Percentiles rank a stretch among this genome's conserved stretches.
These are phyloP conservation scores for Penicillium sp. DNA, from an alignment of 2,329 filamentous ascomycete genomes.

Conservation along the genomic window DNA sequence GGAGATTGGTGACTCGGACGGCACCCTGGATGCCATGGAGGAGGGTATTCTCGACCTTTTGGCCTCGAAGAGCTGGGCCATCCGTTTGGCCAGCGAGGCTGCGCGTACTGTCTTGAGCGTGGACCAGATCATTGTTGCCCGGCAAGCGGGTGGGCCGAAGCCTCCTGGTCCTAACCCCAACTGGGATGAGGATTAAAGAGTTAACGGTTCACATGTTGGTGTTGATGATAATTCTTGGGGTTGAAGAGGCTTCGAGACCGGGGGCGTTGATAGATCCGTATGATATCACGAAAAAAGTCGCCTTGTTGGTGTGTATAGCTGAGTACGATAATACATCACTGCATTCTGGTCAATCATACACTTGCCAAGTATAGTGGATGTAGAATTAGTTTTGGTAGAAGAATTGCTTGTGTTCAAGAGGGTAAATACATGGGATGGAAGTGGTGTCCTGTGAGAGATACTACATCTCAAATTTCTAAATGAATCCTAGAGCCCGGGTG, in stretches of 20 bases:
- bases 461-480: not conserved
- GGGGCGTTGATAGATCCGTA: constrained; percentile 38
- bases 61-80: constrained; percentile 93
- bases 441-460: no score
- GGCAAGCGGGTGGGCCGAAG: constrained; percentile 96
- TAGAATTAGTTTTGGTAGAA: no score
- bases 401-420: not conserved
- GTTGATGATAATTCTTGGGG: constrained; percentile 1
- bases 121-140: constrained; percentile 97
- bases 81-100: constrained; percentile 94
- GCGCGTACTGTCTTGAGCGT: constrained; percentile 93
- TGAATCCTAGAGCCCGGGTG: no score
- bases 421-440: not conserved
- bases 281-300: constrained; percentile 41
- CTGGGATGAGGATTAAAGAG: constrained; percentile 68
- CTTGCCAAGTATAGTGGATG: no score
- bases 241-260: constrained; percentile 27
- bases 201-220: constrained; percentile 10
- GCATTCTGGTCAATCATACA: constrained; percentile 21
- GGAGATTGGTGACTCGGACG: constrained; percentile 81
- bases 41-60: constrained; percentile 92
- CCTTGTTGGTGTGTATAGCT: constrained; percentile 30
- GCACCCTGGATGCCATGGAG: constrained; percentile 82
- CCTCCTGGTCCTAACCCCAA: constrained; percentile 90
- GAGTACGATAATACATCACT: constrained; percentile 33